phyloP scores from a whole-genome alignment of 257 asterid species.

The Ballota nigra region DNA sequence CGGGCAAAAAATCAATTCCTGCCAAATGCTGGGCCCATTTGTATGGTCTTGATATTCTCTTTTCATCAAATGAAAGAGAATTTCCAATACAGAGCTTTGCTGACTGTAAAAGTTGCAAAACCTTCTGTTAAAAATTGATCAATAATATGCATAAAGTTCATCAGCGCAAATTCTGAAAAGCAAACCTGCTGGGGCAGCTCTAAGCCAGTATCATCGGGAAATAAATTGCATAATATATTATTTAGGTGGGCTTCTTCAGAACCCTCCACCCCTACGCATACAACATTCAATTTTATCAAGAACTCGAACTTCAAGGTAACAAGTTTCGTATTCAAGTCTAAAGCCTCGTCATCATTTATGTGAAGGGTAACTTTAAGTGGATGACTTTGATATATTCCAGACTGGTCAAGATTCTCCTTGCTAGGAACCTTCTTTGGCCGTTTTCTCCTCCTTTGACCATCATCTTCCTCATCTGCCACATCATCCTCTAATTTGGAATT shows the following conservation, averaged over 20 bases:
- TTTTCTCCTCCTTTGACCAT: slow-evolving; percentile 91
- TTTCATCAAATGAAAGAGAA: slow-evolving; percentile 64
- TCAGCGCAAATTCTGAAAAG: slow-evolving; percentile 16
- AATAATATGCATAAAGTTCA: slow-evolving; percentile 24
- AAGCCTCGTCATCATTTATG: slow-evolving; percentile 58
- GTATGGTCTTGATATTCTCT: slow-evolving; percentile 79
- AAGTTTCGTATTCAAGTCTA: slow-evolving; percentile 52
- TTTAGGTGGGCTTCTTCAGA: slow-evolving; percentile 56
- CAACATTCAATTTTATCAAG: slow-evolving; percentile 65
- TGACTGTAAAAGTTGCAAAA: slow-evolving; percentile 51
- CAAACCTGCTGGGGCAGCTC: slow-evolving; percentile 96
- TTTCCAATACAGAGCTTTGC: slow-evolving; percentile 72
- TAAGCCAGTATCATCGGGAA: slow-evolving; percentile 94
- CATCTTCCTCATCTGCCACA: slow-evolving; percentile 82
- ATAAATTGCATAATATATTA: slow-evolving; percentile 80
- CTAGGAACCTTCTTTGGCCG: slow-evolving; percentile 82
- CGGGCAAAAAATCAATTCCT: slow-evolving; percentile 93
- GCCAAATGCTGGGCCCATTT: slow-evolving; percentile 99
- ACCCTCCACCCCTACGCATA: slow-evolving; percentile 87
- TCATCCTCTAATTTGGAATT: slow-evolving; percentile 80
- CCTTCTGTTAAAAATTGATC: slow-evolving; percentile 23
- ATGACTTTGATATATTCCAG: slow-evolving; percentile 82
- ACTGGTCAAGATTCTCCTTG: slow-evolving; percentile 82
- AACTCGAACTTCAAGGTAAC: slow-evolving; percentile 82
- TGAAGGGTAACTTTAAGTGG: slow-evolving; percentile 85